Conservation (phyloP, 306 rosid genomes). For the Cicer arietinum region DNA sequence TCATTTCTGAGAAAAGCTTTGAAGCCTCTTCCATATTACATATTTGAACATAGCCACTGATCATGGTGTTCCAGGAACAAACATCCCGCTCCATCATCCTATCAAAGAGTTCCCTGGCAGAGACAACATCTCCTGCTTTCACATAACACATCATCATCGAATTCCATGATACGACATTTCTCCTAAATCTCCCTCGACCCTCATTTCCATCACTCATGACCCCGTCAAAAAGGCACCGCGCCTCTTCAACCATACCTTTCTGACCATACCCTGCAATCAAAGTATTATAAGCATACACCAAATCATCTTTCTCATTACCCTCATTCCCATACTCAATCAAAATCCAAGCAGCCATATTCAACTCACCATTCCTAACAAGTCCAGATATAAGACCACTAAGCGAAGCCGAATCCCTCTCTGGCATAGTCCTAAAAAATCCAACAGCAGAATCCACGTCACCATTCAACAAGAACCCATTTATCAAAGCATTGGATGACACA, state of each 20-base stretch:
- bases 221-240: constrained; percentile 50
- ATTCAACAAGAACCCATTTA: constrained; percentile 57
- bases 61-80: constrained; percentile 58
- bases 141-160: constrained; percentile 63
- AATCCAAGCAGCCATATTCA: constrained; percentile 48
- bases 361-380: constrained; percentile 51
- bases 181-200: constrained; percentile 39
- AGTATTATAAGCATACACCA: constrained; percentile 56
- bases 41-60: constrained; percentile 58
- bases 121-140: constrained; percentile 50
- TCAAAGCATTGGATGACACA: constrained; percentile 57
- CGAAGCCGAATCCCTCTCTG: constrained; percentile 49
- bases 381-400: constrained; percentile 52
- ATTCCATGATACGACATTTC: constrained; percentile 60
- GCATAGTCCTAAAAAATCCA: constrained; percentile 45
- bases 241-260: constrained; percentile 55
- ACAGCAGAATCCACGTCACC: constrained; percentile 52
- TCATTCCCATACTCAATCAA: constrained; percentile 42
- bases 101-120: constrained; percentile 58
- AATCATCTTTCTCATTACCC: constrained; percentile 41
- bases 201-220: constrained; percentile 37
- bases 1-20: constrained; percentile 50
- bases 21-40: constrained; percentile 56
- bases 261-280: constrained; percentile 58
- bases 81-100: constrained; percentile 53